Percentiles rank a stretch among this genome's conserved stretches.
phyloP scores from a whole-genome alignment of 2,329 filamentous ascomycete species.

The Apiospora aurea region DNA sequence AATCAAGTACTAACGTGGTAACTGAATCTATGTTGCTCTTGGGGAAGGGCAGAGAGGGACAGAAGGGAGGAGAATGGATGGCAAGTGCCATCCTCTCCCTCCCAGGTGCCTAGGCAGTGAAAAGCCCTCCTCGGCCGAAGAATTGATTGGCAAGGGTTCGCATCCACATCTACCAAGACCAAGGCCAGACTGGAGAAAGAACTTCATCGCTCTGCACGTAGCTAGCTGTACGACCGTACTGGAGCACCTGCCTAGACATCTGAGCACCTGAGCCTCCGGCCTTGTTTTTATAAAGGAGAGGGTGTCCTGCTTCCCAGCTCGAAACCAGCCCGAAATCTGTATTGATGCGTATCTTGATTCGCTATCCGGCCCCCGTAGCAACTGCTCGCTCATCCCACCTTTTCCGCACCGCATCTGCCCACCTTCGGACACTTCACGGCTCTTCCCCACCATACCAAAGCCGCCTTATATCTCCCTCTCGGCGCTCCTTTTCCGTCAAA shows the following conservation, averaged over 20 bases:
- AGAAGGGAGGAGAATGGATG: not conserved
- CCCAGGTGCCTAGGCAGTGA: slow-evolving; percentile 8
- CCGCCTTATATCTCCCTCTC: slow-evolving; percentile 1
- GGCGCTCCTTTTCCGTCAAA: slow-evolving; percentile 30
- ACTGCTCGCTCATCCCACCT: slow-evolving; percentile 7
- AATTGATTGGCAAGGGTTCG: slow-evolving; percentile 13
- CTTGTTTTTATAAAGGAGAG: slow-evolving; percentile 9
- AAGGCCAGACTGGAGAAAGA: slow-evolving; percentile 15
- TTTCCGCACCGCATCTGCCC: slow-evolving; percentile 11
- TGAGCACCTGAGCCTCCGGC: not conserved
- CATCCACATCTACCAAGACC: slow-evolving; percentile 12
- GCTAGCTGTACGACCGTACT: slow-evolving; percentile 12
- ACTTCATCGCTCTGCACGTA: slow-evolving; percentile 6
- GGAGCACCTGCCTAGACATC: not conserved
- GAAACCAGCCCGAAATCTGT: not conserved
- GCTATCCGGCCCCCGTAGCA: slow-evolving; percentile 16
- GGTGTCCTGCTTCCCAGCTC: not conserved
- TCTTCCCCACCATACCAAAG: slow-evolving; percentile 12
- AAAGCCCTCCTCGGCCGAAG: not conserved
- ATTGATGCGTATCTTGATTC: slow-evolving; percentile 21
- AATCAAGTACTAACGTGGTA: not conserved
- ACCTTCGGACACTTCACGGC: slow-evolving; percentile 19
- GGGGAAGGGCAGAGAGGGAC: not conserved
- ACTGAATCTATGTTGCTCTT: slow-evolving; percentile 6
- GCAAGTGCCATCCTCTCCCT: slow-evolving; percentile 9